Evolutionary conservation across 2,329 filamentous ascomycete genomes (phyloP).

Genomic region (Scedosporium apiospermum): DNA sequence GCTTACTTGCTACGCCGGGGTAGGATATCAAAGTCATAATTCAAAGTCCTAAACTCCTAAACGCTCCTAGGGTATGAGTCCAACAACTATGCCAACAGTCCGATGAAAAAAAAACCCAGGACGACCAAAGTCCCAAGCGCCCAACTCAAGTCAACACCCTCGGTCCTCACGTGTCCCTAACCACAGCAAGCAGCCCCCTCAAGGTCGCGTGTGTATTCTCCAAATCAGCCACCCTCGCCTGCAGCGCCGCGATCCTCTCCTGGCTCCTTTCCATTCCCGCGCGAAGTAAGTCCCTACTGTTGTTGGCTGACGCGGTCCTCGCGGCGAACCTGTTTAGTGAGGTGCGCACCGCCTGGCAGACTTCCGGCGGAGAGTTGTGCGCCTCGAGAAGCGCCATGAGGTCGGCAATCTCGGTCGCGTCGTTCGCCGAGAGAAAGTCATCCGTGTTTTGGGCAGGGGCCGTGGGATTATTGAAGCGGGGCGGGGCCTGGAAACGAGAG

Average conservation of each 20-base stretch:
- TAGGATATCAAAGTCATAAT: not conserved
- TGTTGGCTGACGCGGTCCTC: conserved; percentile 49
- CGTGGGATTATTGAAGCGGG: conserved; percentile 9
- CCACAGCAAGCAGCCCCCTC: not conserved
- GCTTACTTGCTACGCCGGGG: no score
- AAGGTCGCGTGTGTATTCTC: conserved; percentile 20
- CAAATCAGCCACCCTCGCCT: conserved; percentile 26
- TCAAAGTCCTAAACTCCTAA: not conserved
- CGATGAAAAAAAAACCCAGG: no score
- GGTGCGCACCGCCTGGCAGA: conserved; percentile 26
- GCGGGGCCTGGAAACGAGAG: conserved; percentile 2
- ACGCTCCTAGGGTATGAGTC: not conserved
- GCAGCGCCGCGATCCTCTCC: conserved; percentile 24
- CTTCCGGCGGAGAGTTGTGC: conserved; percentile 27
- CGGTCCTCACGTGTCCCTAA: not conserved
- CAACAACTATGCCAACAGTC: not conserved
- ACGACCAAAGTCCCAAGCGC: not conserved
- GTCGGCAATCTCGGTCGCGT: conserved; percentile 23
- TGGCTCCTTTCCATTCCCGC: conserved; percentile 54
- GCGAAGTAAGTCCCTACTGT: conserved; percentile 58
- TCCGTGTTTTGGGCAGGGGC: conserved; percentile 12
- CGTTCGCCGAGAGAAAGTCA: conserved; percentile 20
- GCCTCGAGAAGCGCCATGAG: conserved; percentile 39
- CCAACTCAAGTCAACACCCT: not conserved
- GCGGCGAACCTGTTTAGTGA: conserved; percentile 47